These are phyloP conservation scores for Pisolithus orientalis DNA, from an alignment of 768 basidiomycete species.

Conservation along the genomic window DNA sequence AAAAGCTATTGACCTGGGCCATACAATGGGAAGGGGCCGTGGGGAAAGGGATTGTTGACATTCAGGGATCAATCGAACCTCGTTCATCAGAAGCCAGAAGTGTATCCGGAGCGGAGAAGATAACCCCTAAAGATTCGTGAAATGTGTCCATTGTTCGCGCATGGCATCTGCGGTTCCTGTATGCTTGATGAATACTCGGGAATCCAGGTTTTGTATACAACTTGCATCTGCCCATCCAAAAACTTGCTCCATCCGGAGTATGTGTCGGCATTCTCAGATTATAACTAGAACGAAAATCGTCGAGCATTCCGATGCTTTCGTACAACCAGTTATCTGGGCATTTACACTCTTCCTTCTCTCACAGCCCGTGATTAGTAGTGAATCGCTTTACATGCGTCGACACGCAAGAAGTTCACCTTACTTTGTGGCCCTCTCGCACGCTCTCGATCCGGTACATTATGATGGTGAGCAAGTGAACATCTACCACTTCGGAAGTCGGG, in stretches of 20 bases:
- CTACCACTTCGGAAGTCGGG: constrained; percentile 65
- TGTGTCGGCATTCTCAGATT: constrained; percentile 28
- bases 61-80: constrained; percentile 77
- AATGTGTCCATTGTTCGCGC: constrained; percentile 4
- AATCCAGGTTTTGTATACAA: constrained; percentile 64
- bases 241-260: constrained; percentile 75
- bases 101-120: constrained; percentile 64
- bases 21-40: constrained; percentile 44
- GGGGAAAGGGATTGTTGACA: constrained; percentile 57
- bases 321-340: constrained; percentile 87
- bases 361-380: constrained; percentile 58
- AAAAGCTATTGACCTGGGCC: neutral
- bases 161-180: neutral
- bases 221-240: constrained; percentile 77
- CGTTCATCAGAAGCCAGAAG: constrained; percentile 61
- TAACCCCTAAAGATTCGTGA: constrained; percentile 54
- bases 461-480: constrained; percentile 76
- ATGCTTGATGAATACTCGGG: neutral
- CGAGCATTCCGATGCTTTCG: constrained; percentile 72
- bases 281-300: constrained; percentile 10
- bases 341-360: constrained; percentile 76
- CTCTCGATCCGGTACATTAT: constrained; percentile 75
- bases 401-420: constrained; percentile 68
- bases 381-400: constrained; percentile 64
- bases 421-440: constrained; percentile 75